Base-by-base conservation (phyloP, 257 asterid genomes). In the Solanum sejunctum region DNA sequence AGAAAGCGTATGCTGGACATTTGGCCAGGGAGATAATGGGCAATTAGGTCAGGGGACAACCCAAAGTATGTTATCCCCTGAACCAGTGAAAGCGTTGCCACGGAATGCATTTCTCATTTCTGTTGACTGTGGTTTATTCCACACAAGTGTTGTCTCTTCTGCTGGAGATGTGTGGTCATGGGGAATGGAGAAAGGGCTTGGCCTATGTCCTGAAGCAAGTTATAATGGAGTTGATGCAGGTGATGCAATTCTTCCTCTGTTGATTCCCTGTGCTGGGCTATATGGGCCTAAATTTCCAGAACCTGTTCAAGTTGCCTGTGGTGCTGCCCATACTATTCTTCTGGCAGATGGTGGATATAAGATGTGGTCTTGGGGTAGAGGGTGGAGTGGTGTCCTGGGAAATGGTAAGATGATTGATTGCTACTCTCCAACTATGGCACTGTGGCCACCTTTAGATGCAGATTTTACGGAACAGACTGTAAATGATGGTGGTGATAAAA, bases 101-200 rank as follows among this genome's bases (percentile, higher is more conserved):
- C 58, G 86, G 77, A 88, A 87, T 66, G 80, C 88, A 0, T 91
- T 89, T 89, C 89, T 94, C 17, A 88, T 89, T 72, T 94, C 99
- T 7, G 88, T 96, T 63, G 95, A 89, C 85, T 96, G 99, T 70
- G 99, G 99, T 43, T 91, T 96, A 63, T 96, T 94, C 84, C 98
- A 94, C 89, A 93, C 98, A 32, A 93, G 98, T 41, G 91, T 91
- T 20, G 96, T 91, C 78, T 92, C 98, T 1, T 94, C 99, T 58
- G 91, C 89, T 41, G 98, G 98, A 36, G 95, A 94, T 55, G 93
- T 94, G 41, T 95, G 98, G 98, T 94, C 97, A 49, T 96, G 99
- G 98, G 99, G 99, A 72, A 96, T 96, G 99, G 97, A 93, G 90
- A 93, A 91, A 86, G 99, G 99, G 81, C 92, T 94, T 36, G 98